Base-by-base conservation (phyloP, 2,329 filamentous ascomycete genomes). In the Pleurostoma richardsiae region DNA sequence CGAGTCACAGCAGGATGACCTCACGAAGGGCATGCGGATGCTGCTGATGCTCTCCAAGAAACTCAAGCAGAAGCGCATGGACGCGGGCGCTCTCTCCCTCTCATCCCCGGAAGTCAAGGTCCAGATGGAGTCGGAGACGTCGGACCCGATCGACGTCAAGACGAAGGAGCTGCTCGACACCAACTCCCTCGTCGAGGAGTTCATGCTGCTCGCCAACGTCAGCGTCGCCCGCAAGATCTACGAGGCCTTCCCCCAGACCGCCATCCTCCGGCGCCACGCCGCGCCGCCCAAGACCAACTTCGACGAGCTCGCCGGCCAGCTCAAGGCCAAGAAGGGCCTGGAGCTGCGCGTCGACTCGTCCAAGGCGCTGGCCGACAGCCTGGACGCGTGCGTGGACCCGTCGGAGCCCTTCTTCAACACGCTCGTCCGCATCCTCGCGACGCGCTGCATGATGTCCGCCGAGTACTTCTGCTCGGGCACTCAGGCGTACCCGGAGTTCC, bases 31-130 rank as follows among this genome's bases (percentile, higher is more conserved):
- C 52, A 97, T 99, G 83, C 82, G 94, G 19, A 86, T 82, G 29
- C 76, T 99, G 10, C 77, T 99, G 54, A 83, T 80, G 71, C 83
- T 99, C 6, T 97, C 94, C 8, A 95, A 92, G 71, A 92, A 92
- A 65, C 79, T 99, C 42, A 89, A 88, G 61, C 87, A 95, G 67
- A 96, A 95, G 76, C 89, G 94, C 58, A 92, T 96, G 84, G 91
- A 95, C 58, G 92, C 92, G 5, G 94, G 94, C 58, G 94, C 94
- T 1, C 74, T 99, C 51, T 97, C 95, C 63, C 81, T 99, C 41
- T 95, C 94, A 1, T 96, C 90, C n/a, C 95, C 95, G 11, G 95
- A 99, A 74, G 91, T 99, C 59, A 90, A 91, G 65, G 89, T 99
- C 30, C 89, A 96, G 66, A 88, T 88, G 59, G 92, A 96, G 64